These are phyloP conservation scores for Lactarius sp. DNA, from an alignment of 768 basidiomycete genomes.

Conservation along the genomic window DNA sequence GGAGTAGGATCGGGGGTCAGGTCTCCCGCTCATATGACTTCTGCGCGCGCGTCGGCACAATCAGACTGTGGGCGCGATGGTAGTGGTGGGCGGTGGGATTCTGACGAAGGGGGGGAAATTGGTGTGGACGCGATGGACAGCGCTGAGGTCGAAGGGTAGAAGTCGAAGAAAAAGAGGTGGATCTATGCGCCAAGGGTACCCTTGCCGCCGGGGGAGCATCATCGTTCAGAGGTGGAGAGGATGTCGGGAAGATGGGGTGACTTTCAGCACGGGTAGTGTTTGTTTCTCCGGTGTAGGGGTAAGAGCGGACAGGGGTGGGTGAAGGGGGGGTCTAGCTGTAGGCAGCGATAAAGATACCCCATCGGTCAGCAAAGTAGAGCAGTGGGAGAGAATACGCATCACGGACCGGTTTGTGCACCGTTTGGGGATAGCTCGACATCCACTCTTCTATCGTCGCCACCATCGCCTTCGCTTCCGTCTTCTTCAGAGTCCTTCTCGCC, in stretches of 20 bases:
- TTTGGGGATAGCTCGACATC: background rate
- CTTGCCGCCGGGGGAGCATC: background rate
- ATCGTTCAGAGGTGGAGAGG: background rate
- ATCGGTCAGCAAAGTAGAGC: background rate
- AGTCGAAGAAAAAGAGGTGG: background rate
- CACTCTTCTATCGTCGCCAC: background rate
- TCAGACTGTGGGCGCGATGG: too few relatives aligned
- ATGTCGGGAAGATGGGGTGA: background rate
- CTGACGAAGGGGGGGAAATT: background rate
- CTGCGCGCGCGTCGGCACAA: background rate
- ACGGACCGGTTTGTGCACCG: background rate
- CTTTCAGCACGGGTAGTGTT: too few relatives aligned
- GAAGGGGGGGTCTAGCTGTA: background rate
- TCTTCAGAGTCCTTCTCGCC: conserved; percentile 9
- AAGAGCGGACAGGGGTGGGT: background rate
- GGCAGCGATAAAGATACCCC: background rate
- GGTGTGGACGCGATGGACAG: background rate
- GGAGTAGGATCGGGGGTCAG: conserved; percentile 4
- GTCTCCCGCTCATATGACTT: background rate
- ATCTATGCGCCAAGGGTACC: background rate
- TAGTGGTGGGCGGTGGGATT: background rate
- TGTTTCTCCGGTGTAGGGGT: background rate
- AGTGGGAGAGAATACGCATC: background rate
- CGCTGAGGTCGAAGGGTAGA: background rate
- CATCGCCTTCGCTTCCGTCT: background rate